Evolutionary conservation across 441 rosid genomes (phyloP), one percentile per base, ranked within the genome.

Genomic region (Isatis lusitanica): DNA sequence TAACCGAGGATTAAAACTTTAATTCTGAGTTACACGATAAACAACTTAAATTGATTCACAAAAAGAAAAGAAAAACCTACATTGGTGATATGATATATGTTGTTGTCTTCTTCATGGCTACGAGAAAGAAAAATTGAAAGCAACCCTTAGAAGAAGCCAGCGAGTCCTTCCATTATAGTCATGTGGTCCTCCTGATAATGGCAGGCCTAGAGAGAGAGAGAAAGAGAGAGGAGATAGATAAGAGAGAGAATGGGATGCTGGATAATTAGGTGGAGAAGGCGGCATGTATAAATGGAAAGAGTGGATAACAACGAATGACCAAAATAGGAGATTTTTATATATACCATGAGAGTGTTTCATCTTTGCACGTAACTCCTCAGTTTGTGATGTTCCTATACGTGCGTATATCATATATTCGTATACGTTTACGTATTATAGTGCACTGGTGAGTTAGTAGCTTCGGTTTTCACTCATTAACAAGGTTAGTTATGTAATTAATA

Each of bases 251-350:
- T 40, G 40, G 13, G 67, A 42, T 57, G 68, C 18, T 71, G 28
- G 24, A 44, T 33, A 28, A 51, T 71, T 76, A 66, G 83, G 83
- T 84, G 79, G 77, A 74, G 82, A 83, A 80, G 74, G 62, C 90
- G 92, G 97, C 88, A 83, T 84, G 90, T 83, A 89, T 79, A 84
- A 76, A 88, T 86, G 86, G 92, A 82, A 89, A 86, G 65, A 66
- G 66, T 73, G 72, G 66, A 70, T 62, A 56, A 70, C 51, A 62
- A 79, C 63, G 63, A 50, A 35, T 38, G 65, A 44, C 63, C 64
- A 73, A 60, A 66, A 21, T 53, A 3, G 58, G 65, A 28, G 30
- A 10, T 24, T 56, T 46, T 47, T 62, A 39, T 63, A 44, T 68
- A 35, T 30, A 68, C n/a, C n/a, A 44, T 7, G 42, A 61, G 9